Conservation (phyloP, 768 basidiomycete genomes). For the Pleurotus citrinopileatus region DNA sequence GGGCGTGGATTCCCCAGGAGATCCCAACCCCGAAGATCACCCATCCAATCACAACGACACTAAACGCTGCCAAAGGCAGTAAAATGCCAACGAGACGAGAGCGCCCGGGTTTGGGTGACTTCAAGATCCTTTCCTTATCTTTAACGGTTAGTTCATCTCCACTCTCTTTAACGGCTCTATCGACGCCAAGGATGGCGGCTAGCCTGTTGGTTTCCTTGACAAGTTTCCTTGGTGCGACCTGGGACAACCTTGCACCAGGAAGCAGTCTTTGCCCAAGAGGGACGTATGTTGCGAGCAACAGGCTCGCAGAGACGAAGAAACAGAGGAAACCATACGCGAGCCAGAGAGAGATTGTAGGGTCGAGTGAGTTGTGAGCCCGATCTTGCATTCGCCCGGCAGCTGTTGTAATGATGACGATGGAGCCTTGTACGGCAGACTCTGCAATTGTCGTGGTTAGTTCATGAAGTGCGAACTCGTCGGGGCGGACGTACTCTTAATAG, state of each 20-base stretch:
- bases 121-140: slow-evolving; percentile 27
- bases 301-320: slow-evolving; percentile 29
- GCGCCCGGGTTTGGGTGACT: slow-evolving; percentile 20
- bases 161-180: slow-evolving; percentile 10
- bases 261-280: slow-evolving; percentile 20
- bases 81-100: slow-evolving; percentile 15
- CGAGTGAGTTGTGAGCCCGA: slow-evolving; percentile 30
- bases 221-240: slow-evolving; percentile 28
- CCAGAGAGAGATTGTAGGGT: slow-evolving; percentile 35
- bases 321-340: slow-evolving; percentile 35
- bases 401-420: slow-evolving; percentile 40
- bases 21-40: slow-evolving; percentile 40
- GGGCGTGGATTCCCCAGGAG: slow-evolving; percentile 39
- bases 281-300: slow-evolving; percentile 25
- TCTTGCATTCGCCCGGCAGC: slow-evolving; percentile 40
- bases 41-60: slow-evolving; percentile 35
- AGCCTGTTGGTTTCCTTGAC: slow-evolving; percentile 28
- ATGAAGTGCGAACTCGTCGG: too few relatives aligned
- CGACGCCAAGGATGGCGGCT: slow-evolving; percentile 6
- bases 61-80: slow-evolving; percentile 19
- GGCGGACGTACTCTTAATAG: slow-evolving; percentile 38
- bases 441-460: neutral
- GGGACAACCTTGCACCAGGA: slow-evolving; percentile 35
- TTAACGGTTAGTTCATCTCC: slow-evolving; percentile 14
- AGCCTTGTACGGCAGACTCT: slow-evolving; percentile 41